Evolutionary conservation across 306 rosid species (phyloP), one percentile per base, ranked within the genome.

Genomic region (Dalbergia cochinchinensis): DNA sequence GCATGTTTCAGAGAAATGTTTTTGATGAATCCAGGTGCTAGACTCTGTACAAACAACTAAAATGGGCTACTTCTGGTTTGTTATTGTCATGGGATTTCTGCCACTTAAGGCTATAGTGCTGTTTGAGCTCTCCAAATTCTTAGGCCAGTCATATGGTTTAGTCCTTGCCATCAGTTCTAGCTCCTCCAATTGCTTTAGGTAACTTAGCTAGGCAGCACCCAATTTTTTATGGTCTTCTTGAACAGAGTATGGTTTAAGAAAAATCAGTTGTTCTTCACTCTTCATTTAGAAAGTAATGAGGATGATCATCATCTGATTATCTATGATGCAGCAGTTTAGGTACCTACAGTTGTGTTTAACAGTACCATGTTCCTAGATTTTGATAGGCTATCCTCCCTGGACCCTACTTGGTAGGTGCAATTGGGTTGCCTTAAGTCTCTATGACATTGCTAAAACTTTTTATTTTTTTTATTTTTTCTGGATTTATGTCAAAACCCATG

Each of bases 1-100:
- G 78, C 75, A 79, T 53, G 74, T 73, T 71, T 81, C 59, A 45
- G 65, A 37, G 83, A 54, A 41, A 51, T 53, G 33, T 67, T 74
- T 79, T 50, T 74, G 61, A 79, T 74, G 81, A 74, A 16, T 79
- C 61, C 69, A 57, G 33, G 65, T 79, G 86, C 68, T 73, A 54
- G 73, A 79, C 69, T 18, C 69, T 45, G 76, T 61, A 62, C 73
- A 71, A 65, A 61, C 76, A 42, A 48, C 71, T 80, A 75, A 79
- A 84, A 69, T 68, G 84, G 78, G 77, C 74, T 37, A 65, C 69
- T 47, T 65, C 70, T 73, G 76, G 53, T 75, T 63, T 80, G 44
- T 70, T 69, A 4, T 53, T 45, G 37, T 35, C 37, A 51, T 26
- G 71, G 61, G 54, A 75, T 74, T 84, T 74, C 80, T 41, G 45